Evolutionary conservation across 306 rosid species (phyloP).

Genomic region (Nissolia schottii): DNA sequence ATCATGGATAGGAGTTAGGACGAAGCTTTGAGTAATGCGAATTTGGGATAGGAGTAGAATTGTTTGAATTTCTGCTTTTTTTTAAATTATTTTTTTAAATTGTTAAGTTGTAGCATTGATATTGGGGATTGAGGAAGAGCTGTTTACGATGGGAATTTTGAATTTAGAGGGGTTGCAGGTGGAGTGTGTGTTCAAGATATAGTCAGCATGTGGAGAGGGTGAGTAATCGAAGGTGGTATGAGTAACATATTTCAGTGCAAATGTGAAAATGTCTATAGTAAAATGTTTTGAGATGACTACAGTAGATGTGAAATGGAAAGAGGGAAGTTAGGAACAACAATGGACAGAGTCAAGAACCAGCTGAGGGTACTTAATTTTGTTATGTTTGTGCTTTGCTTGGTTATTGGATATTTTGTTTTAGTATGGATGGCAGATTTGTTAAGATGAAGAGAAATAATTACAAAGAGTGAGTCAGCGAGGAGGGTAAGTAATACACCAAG

Average conservation of each 20-base stretch:
- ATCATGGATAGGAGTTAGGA: neutral
- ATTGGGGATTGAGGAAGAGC: neutral
- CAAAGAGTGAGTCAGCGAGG: neutral
- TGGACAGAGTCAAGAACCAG: neutral
- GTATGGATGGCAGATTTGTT: neutral
- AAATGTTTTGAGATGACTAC: neutral
- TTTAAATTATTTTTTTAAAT: neutral
- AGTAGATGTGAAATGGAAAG: neutral
- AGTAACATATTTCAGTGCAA: neutral
- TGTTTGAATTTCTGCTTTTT: neutral
- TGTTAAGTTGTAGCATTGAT: neutral
- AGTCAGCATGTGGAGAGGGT: neutral
- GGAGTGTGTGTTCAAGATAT: constrained; percentile 3
- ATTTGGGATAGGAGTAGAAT: neutral
- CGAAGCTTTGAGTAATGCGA: neutral
- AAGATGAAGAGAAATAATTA: neutral
- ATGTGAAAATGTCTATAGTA: neutral
- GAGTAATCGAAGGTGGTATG: neutral
- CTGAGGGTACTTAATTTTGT: neutral
- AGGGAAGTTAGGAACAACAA: neutral
- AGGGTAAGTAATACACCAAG: neutral
- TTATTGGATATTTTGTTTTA: neutral
- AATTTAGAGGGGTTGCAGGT: neutral
- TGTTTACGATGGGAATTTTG: neutral
- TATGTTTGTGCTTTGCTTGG: neutral